Conservation (phyloP, 192 early-diverging fungal genomes). For the Dissophora globulifera region DNA sequence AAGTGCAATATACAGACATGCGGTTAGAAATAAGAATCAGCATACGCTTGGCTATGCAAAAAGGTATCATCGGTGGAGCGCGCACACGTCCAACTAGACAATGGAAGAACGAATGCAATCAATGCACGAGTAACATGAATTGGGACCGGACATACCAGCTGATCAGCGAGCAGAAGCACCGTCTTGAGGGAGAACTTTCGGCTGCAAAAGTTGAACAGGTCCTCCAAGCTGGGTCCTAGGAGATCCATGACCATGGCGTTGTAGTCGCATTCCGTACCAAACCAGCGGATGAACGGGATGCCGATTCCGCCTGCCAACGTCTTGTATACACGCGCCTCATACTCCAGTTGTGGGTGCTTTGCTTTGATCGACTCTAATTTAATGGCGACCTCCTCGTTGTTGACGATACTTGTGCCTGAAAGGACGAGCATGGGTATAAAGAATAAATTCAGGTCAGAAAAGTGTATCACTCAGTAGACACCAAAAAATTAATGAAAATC, state of each 20-base stretch:
- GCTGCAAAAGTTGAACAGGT: constrained; percentile 90
- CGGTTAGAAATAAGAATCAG: no score
- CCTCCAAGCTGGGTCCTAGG: constrained; percentile 91
- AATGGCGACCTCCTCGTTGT: constrained; percentile 96
- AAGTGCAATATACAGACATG: no score
- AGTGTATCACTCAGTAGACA: no score
- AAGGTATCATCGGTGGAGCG: no score
- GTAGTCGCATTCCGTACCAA: constrained; percentile 84
- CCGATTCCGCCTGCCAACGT: constrained; percentile 91
- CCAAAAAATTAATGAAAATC: no score
- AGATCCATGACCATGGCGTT: constrained; percentile 91
- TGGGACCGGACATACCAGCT: constrained; percentile 66
- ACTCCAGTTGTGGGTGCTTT: constrained; percentile 97
- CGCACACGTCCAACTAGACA: not conserved
- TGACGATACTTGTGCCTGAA: constrained; percentile 58
- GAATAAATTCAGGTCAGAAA: no score
- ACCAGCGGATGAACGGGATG: constrained; percentile 89
- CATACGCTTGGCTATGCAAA: no score
- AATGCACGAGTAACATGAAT: not conserved
- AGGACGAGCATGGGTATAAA: no score
- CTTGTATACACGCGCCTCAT: constrained; percentile 97
- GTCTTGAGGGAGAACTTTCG: constrained; percentile 91
- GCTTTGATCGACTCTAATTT: constrained; percentile 96
- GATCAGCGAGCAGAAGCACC: constrained; percentile 86
- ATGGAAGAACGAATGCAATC: not conserved